These are phyloP conservation scores for Aureoboletus auriporus DNA, from an alignment of 768 basidiomycete genomes.

Conservation along the genomic window DNA sequence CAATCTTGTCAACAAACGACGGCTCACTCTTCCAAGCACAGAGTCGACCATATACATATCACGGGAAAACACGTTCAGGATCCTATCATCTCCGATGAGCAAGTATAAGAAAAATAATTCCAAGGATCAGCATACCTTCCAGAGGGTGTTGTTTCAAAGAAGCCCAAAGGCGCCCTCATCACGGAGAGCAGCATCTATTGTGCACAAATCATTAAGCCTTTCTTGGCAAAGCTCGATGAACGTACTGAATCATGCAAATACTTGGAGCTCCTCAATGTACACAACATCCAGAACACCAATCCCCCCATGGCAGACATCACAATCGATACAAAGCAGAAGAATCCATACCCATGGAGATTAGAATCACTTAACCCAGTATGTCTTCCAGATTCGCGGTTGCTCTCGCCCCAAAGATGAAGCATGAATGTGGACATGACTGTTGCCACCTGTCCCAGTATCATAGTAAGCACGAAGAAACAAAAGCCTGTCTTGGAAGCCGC, in stretches of 20 bases:
- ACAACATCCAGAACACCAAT: constrained; percentile 72
- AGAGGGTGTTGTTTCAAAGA: constrained; percentile 87
- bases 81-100: constrained; percentile 37
- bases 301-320: constrained; percentile 52
- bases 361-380: constrained; percentile 52
- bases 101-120: background rate
- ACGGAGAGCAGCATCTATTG: constrained; percentile 73
- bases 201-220: background rate
- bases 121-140: constrained; percentile 51
- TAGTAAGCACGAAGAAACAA: constrained; percentile 55
- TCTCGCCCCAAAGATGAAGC: constrained; percentile 77
- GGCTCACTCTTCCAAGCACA: constrained; percentile 58
- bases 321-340: constrained; percentile 58
- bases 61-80: constrained; percentile 87
- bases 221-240: background rate
- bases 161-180: constrained; percentile 78
- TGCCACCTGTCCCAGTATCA: constrained; percentile 51
- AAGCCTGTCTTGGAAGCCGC: constrained; percentile 79
- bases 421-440: constrained; percentile 60
- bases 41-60: constrained; percentile 88
- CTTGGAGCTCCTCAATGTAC: constrained; percentile 69
- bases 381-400: constrained; percentile 56
- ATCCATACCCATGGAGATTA: constrained; percentile 63
- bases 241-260: constrained; percentile 73
- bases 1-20: background rate